phyloP scores from a whole-genome alignment of 306 rosid species.

The Malus sylvestris region DNA sequence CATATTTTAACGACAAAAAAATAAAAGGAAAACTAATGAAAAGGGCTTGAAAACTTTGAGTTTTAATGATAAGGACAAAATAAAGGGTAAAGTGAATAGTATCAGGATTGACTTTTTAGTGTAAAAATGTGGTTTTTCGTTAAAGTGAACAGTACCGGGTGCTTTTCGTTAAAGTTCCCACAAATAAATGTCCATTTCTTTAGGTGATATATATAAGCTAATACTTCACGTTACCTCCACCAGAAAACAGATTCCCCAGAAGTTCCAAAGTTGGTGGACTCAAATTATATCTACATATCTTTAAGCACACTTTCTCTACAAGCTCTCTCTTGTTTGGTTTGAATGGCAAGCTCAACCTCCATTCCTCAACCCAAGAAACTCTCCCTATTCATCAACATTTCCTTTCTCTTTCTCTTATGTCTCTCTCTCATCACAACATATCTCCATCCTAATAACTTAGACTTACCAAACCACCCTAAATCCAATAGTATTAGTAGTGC shows the following conservation, averaged over 20 bases:
- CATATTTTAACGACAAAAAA: too few relatives aligned
- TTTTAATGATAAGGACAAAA: too few relatives aligned
- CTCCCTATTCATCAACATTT: constrained; percentile 30
- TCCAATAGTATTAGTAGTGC: neutral
- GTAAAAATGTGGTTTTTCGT: too few relatives aligned
- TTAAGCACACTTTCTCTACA: neutral
- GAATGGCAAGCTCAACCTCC: neutral
- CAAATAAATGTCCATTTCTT: neutral
- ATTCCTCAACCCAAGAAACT: constrained; percentile 17
- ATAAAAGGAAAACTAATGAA: too few relatives aligned
- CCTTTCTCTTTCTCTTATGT: constrained; percentile 33
- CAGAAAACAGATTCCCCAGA: neutral
- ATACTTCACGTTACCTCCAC: neutral
- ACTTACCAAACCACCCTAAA: neutral
- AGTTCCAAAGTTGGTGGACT: neutral
- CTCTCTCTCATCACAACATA: constrained; percentile 18
- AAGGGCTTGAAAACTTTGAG: too few relatives aligned
- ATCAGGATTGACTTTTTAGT: too few relatives aligned
- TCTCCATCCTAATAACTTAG: constrained; percentile 3
- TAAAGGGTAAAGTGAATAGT: too few relatives aligned
- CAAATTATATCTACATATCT: neutral
- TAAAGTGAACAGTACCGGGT: too few relatives aligned
- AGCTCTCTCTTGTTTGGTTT: neutral
- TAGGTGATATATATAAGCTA: neutral
- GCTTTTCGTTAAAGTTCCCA: too few relatives aligned